Percentiles rank a stretch among this genome's conserved stretches.
Conservation (phyloP, 352 stramenopile species). For the Pythium vanterpoolii region DNA sequence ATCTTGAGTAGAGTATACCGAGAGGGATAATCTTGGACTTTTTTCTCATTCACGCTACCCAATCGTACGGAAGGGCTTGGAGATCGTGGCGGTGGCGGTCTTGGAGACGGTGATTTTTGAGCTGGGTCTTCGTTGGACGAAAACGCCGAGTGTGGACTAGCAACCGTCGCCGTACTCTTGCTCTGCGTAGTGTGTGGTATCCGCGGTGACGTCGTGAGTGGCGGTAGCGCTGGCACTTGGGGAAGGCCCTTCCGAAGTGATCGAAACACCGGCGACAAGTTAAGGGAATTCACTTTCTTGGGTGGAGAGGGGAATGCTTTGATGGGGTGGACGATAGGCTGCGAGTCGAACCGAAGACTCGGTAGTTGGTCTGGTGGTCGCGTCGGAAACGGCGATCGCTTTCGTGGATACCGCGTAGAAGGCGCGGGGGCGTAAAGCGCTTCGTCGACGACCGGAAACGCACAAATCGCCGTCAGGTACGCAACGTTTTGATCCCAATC, state of each 20-base stretch:
- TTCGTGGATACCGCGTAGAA: slow-evolving; percentile 5
- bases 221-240: slow-evolving; percentile 57
- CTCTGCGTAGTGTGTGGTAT: neutral
- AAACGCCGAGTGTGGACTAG: neutral
- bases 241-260: slow-evolving; percentile 69
- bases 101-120: neutral
- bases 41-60: neutral
- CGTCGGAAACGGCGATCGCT: slow-evolving; percentile 15
- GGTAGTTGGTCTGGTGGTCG: slow-evolving; percentile 20
- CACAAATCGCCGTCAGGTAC: slow-evolving; percentile 69
- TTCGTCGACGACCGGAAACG: slow-evolving; percentile 42
- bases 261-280: slow-evolving; percentile 55
- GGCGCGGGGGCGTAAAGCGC: neutral
- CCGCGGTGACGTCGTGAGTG: slow-evolving; percentile 34
- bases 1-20: slow-evolving; percentile 67
- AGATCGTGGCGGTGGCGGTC: neutral
- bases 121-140: neutral
- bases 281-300: slow-evolving; percentile 44
- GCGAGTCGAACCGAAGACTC: slow-evolving; percentile 8
- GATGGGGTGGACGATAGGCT: slow-evolving; percentile 39
- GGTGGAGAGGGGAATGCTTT: slow-evolving; percentile 53
- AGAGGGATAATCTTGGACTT: slow-evolving; percentile 9
- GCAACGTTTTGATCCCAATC: slow-evolving; percentile 71
- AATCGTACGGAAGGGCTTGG: neutral
- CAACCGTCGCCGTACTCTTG: slow-evolving; percentile 11